Evolutionary conservation across 805 yeast genomes (phyloP).

Genomic region (Suhomyces sp.): DNA sequence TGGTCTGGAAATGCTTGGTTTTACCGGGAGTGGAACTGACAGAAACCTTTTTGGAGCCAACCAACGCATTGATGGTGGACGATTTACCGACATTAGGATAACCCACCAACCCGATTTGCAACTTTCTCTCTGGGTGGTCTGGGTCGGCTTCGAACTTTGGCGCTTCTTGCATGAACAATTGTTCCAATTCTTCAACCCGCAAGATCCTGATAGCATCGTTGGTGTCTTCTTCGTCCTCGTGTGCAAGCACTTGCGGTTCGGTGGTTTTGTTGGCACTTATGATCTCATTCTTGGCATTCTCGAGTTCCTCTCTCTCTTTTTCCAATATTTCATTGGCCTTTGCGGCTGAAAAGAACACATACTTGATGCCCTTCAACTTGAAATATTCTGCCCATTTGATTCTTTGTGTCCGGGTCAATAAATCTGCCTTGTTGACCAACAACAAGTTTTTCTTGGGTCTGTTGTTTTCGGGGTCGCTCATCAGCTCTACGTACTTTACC

Average conservation of each 20-base stretch:
- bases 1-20: conserved; percentile 98
- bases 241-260: conserved; percentile 13
- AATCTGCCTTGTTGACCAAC: conserved; percentile 90
- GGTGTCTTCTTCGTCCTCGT: conserved; percentile 22
- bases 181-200: conserved; percentile 81
- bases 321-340: conserved; percentile 76
- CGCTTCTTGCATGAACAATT: conserved; percentile 69
- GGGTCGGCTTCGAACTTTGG: conserved; percentile 61
- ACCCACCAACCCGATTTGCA: conserved; percentile 94
- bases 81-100: conserved; percentile 95
- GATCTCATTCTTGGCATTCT: conserved; percentile 18
- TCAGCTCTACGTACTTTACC: conserved; percentile 76
- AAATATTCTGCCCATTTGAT: conserved; percentile 85
- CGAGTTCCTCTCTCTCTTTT: conserved; percentile 50
- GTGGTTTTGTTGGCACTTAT: background rate
- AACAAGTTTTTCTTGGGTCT: conserved; percentile 69
- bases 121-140: conserved; percentile 55
- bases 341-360: conserved; percentile 90
- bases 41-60: conserved; percentile 96
- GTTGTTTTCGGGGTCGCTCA: conserved; percentile 49
- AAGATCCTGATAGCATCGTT: conserved; percentile 56
- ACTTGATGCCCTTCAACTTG: conserved; percentile 61
- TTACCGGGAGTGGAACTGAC: conserved; percentile 99
- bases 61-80: conserved; percentile 95
- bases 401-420: conserved; percentile 75